Conservation (phyloP, 768 basidiomycete species). For the Tylopilus felleus region DNA sequence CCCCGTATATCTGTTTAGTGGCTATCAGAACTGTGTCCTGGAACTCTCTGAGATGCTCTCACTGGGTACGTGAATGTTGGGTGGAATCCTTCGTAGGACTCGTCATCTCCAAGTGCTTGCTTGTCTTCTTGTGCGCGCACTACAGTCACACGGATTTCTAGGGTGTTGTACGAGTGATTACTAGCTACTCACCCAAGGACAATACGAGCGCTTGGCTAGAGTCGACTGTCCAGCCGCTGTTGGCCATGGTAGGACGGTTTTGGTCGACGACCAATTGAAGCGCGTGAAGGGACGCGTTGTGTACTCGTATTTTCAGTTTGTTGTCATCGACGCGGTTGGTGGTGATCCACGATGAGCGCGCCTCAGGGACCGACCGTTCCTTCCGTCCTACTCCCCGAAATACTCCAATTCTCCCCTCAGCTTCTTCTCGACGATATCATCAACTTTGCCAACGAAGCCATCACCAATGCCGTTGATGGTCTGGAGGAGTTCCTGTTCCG, state of each 20-base stretch:
- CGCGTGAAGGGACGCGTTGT: constrained; percentile 24
- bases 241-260: constrained; percentile 17
- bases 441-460: constrained; percentile 76
- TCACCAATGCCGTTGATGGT: constrained; percentile 73
- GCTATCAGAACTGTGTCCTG: constrained; percentile 4
- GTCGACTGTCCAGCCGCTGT: constrained; percentile 68
- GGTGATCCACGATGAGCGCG: constrained; percentile 22
- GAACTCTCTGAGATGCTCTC: constrained; percentile 23
- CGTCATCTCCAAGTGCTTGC: constrained; percentile 50
- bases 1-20: constrained; percentile 76
- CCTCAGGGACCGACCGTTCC: constrained; percentile 27
- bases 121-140: constrained; percentile 72
- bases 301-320: constrained; percentile 24
- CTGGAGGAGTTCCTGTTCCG: constrained; percentile 74
- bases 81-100: constrained; percentile 66
- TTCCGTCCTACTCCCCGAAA: constrained; percentile 38
- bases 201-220: constrained; percentile 75
- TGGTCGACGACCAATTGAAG: neutral
- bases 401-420: constrained; percentile 82
- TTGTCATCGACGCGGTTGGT: neutral
- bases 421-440: constrained; percentile 84
- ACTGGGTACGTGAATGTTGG: constrained; percentile 95
- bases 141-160: constrained; percentile 26
- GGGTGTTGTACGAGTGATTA: neutral
- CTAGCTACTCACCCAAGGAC: constrained; percentile 55